Evolutionary conservation across 495 filamentous ascomycete species (phyloP).

Genomic region (Friedmanniomyces simplex): DNA sequence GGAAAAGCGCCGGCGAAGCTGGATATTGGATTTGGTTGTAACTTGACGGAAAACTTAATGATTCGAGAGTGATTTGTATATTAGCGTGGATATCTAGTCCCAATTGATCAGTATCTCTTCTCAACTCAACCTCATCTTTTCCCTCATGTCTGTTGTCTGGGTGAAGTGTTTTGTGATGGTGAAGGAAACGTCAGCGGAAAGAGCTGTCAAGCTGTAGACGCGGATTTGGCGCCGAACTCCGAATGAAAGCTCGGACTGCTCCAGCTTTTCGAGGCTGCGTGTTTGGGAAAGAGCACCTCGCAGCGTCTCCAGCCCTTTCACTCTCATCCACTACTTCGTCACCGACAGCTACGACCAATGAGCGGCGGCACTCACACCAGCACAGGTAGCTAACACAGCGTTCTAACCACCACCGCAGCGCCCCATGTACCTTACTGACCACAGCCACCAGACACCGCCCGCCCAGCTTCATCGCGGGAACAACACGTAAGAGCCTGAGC

Average conservation of each 20-base stretch:
- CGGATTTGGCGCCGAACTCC: no score
- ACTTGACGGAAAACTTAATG: not conserved
- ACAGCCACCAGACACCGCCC: constrained; percentile 8
- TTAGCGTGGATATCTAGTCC: not conserved
- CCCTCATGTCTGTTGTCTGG: no score
- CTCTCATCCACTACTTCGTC: not conserved
- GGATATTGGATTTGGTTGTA: not conserved
- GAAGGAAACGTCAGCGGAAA: no score
- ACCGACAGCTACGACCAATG: constrained; percentile 1
- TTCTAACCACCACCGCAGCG: constrained; percentile 10
- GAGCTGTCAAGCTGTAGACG: no score
- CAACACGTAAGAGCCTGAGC: constrained; percentile 19
- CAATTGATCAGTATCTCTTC: not conserved
- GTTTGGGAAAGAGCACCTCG: not conserved
- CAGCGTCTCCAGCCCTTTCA: not conserved
- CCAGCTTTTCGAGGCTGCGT: not conserved
- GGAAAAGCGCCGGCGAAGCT: not conserved
- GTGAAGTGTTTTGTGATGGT: no score
- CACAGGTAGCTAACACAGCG: constrained; percentile 19
- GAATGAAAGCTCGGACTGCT: no score
- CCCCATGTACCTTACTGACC: constrained; percentile 15
- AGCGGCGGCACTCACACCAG: constrained; percentile 9
- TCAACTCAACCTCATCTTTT: not conserved
- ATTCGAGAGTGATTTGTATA: not conserved
- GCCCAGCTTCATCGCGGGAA: constrained; percentile 11